Conservation (phyloP, 23 red algal genomes). For the Pyropia haitanensis region DNA sequence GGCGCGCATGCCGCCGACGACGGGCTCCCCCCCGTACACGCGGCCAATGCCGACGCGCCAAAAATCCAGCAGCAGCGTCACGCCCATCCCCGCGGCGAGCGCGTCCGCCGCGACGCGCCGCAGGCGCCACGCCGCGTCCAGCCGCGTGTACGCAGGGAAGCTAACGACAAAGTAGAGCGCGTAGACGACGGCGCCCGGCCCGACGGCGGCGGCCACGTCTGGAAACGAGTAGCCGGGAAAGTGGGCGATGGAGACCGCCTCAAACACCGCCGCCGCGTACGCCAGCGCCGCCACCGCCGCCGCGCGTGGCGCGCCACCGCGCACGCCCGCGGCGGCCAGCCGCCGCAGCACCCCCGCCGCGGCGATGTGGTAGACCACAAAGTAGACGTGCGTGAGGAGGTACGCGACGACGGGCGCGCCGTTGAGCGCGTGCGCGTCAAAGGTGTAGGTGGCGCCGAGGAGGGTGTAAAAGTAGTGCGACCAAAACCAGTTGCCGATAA, state of each 20-base stretch:
- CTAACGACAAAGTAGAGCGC: slow-evolving; percentile 90
- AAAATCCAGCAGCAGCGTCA: slow-evolving; percentile 86
- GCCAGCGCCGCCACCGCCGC: slow-evolving; percentile 37
- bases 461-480: slow-evolving; percentile 97
- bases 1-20: too few relatives aligned
- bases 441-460: slow-evolving; percentile 80
- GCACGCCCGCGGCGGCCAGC: not conserved
- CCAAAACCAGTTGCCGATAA: slow-evolving; percentile 98
- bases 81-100: slow-evolving; percentile 66
- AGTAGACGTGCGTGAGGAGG: slow-evolving; percentile 82
- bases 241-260: slow-evolving; percentile 83
- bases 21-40: slow-evolving; percentile 8
- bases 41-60: slow-evolving; percentile 79
- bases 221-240: slow-evolving; percentile 82
- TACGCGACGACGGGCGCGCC: slow-evolving; percentile 75
- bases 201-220: slow-evolving; percentile 26
- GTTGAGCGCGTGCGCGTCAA: slow-evolving; percentile 74
- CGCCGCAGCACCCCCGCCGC: slow-evolving; percentile 46
- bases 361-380: slow-evolving; percentile 79
- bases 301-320: too few relatives aligned
- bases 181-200: slow-evolving; percentile 74
- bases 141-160: slow-evolving; percentile 79
- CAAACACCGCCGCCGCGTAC: slow-evolving; percentile 67
- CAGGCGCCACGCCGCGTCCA: slow-evolving; percentile 50
- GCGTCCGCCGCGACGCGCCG: slow-evolving; percentile 28